A percentile compares a stretch with the other conserved stretches of the same genome.
Conservation (phyloP, 257 asterid genomes). For the Euphrasia confusa region DNA sequence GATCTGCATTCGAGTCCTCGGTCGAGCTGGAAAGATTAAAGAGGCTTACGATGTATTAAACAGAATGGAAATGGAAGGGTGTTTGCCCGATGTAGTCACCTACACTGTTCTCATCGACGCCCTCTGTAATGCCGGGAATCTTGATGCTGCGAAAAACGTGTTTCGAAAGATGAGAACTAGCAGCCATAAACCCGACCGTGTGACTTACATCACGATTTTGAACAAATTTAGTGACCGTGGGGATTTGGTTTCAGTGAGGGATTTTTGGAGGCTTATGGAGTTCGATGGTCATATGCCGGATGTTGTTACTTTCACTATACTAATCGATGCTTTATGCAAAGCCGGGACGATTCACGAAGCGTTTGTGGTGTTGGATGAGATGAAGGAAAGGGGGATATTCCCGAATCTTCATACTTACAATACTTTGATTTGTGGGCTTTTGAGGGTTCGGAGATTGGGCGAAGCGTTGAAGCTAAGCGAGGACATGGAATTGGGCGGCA, state of each 20-base stretch:
- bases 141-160: slow-evolving; percentile 64
- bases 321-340: slow-evolving; percentile 75
- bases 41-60: slow-evolving; percentile 63
- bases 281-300: slow-evolving; percentile 76
- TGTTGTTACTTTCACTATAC: slow-evolving; percentile 80
- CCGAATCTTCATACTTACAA: slow-evolving; percentile 92
- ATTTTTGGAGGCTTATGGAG: slow-evolving; percentile 69
- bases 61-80: slow-evolving; percentile 84
- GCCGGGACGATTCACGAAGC: slow-evolving; percentile 66
- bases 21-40: slow-evolving; percentile 76
- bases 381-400: slow-evolving; percentile 54
- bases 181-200: slow-evolving; percentile 83
- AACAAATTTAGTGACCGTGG: slow-evolving; percentile 71
- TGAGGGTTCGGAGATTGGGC: slow-evolving; percentile 48
- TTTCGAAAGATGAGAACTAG: slow-evolving; percentile 70
- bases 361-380: slow-evolving; percentile 51
- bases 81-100: slow-evolving; percentile 91
- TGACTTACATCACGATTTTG: slow-evolving; percentile 81
- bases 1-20: slow-evolving; percentile 88
- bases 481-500: slow-evolving; percentile 56
- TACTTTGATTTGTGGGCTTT: slow-evolving; percentile 77
- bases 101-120: slow-evolving; percentile 93
- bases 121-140: slow-evolving; percentile 83
- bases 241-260: slow-evolving; percentile 64
- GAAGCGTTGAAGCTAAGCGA: slow-evolving; percentile 65